A percentile compares a stretch with the other conserved stretches of the same genome.
phyloP scores from a whole-genome alignment of 306 rosid genomes.

The Comarum palustre region DNA sequence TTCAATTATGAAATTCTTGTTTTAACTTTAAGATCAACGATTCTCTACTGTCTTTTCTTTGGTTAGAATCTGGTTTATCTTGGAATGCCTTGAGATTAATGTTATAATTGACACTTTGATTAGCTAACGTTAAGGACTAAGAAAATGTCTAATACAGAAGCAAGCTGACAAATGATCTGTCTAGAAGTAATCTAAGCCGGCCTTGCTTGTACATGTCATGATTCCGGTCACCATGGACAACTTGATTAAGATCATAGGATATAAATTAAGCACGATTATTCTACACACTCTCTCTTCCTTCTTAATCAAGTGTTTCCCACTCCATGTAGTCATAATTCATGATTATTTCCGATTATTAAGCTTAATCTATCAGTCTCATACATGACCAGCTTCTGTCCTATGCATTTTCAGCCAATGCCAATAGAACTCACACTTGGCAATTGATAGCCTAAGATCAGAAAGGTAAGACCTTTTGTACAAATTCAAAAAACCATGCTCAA shows the following conservation, averaged over 20 bases:
- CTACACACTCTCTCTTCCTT: not conserved
- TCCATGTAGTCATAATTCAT: not conserved
- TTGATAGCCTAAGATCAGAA: not conserved
- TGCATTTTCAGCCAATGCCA: not conserved
- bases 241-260: not conserved
- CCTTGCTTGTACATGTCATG: not conserved
- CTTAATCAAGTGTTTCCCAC: not conserved
- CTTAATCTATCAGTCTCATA: not conserved
- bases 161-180: not conserved
- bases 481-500: not conserved
- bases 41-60: not conserved
- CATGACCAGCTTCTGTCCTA: not conserved
- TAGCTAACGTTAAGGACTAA: not conserved
- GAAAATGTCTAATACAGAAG: not conserved
- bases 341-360: not conserved
- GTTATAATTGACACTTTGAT: not conserved
- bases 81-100: not conserved
- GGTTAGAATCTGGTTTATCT: not conserved
- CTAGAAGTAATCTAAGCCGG: conserved; percentile 9
- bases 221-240: not conserved
- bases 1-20: not conserved
- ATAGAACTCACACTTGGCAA: conserved; percentile 5
- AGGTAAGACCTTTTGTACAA: not conserved
- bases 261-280: not conserved
- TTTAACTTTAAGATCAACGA: not conserved